Evolutionary conservation across 2,329 filamentous ascomycete genomes (phyloP).

Genomic region (Alternaria viburni): DNA sequence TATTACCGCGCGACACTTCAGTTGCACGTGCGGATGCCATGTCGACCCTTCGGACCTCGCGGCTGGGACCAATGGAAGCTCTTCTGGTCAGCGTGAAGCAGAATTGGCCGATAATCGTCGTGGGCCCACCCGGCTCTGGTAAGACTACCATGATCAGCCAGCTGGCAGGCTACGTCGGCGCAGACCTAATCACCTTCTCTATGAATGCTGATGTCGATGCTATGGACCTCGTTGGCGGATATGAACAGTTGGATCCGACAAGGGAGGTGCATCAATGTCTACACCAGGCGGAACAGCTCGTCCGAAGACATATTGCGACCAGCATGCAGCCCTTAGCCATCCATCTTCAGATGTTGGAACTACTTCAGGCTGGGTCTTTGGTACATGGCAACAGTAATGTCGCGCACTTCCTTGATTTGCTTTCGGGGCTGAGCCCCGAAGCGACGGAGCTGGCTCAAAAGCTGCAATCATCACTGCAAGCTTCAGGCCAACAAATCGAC

Average conservation of each 20-base stretch:
- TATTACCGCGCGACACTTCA: constrained; percentile 66
- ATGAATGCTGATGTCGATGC: constrained; percentile 96
- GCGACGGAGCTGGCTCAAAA: constrained; percentile 52
- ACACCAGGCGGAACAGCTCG: constrained; percentile 58
- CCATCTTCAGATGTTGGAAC: constrained; percentile 29
- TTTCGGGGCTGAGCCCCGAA: constrained; percentile 21
- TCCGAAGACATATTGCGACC: constrained; percentile 51
- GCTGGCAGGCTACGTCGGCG: constrained; percentile 79
- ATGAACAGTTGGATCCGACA: constrained; percentile 88
- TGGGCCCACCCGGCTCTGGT: constrained; percentile 82
- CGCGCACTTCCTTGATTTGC: constrained; percentile 14
- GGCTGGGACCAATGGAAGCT: constrained; percentile 79
- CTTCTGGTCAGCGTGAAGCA: constrained; percentile 86
- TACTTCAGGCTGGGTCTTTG: constrained; percentile 13
- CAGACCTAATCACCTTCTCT: constrained; percentile 78
- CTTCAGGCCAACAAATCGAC: constrained; percentile 62
- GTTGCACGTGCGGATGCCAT: constrained; percentile 34
- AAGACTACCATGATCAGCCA: constrained; percentile 83
- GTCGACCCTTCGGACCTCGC: constrained; percentile 47
- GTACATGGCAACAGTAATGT: constrained; percentile 5
- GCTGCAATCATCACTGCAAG: constrained; percentile 59
- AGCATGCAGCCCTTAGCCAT: constrained; percentile 9
- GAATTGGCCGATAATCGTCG: constrained; percentile 86
- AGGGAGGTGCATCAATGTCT: constrained; percentile 71
- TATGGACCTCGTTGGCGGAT: constrained; percentile 95